These are phyloP conservation scores for Penicillium mononematosum DNA, from an alignment of 495 filamentous ascomycete species.

Conservation along the genomic window DNA sequence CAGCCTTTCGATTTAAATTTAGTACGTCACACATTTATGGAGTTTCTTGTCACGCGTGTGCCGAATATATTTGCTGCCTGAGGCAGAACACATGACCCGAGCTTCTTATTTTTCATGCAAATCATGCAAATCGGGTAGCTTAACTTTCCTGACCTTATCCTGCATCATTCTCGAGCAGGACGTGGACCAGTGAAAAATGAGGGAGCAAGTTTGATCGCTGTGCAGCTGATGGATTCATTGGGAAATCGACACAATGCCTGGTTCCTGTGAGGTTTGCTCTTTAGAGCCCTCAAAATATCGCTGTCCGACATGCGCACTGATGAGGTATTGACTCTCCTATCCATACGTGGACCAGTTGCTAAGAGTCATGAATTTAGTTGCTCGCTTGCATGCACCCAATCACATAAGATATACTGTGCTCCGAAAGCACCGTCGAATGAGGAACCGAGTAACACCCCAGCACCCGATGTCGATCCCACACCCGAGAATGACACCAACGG, in stretches of 20 bases:
- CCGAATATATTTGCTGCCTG: background rate
- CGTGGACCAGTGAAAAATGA: slow-evolving; percentile 13
- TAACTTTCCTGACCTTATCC: background rate
- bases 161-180: slow-evolving; percentile 4
- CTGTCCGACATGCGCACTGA: slow-evolving; percentile 59
- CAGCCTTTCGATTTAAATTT: slow-evolving; percentile 23
- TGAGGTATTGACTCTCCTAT: slow-evolving; percentile 49
- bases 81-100: slow-evolving; percentile 1
- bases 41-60: background rate
- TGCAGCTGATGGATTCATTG: slow-evolving; percentile 9
- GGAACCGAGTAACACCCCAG: slow-evolving; percentile 32
- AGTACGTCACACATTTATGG: slow-evolving; percentile 2
- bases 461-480: slow-evolving; percentile 13
- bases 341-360: slow-evolving; percentile 5
- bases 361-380: slow-evolving; percentile 51
- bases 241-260: slow-evolving; percentile 29
- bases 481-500: slow-evolving; percentile 10
- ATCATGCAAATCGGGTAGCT: slow-evolving; percentile 4
- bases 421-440: slow-evolving; percentile 34
- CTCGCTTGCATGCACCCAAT: slow-evolving; percentile 64
- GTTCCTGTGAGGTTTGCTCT: slow-evolving; percentile 58
- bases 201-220: slow-evolving; percentile 4
- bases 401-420: slow-evolving; percentile 57
- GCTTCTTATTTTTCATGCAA: slow-evolving; percentile 7
- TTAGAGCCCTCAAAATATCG: slow-evolving; percentile 60